Base-by-base conservation (phyloP, 495 filamentous ascomycete genomes). In the Neurospora sublineolata region DNA sequence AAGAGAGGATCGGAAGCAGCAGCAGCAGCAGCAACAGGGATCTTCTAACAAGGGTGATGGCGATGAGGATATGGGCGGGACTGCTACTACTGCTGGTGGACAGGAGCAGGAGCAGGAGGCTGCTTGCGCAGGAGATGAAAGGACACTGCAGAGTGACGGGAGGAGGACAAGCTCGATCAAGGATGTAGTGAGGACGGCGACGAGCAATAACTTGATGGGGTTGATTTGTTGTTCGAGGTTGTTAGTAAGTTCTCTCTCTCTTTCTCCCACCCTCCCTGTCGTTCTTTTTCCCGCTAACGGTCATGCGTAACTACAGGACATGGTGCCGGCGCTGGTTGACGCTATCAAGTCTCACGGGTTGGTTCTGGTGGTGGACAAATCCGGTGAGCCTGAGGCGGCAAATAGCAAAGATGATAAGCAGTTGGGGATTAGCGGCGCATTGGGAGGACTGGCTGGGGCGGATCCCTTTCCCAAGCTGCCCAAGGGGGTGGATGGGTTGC, bases 121-220 rank as follows among this genome's bases (percentile, higher is more conserved):
- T n/a, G n/a, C n/a, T n/a, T n/a, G n/a, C n/a, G 18, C 18, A 14
- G 41, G 9, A 46, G 42, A 68, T 81, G 69, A 78, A 84, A 77
- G 78, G 73, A 69, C 64, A 72, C 76, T 90, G 40, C 78, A 85
- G 70, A 92, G 85, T 73, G 91, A 89, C 75, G 92, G 92, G 7
- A 85, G 87, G 69, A 86, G 87, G 72, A 89, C 89, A 3, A 90
- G 90, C 74, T 97, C 93, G 3, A 91, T 98, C 71, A 98, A 98
- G 82, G 94, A 98, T 77, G 93, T 92, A 27, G 96, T 97, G 20
- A 86, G 94, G 72, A 94, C 95, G 78, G 94, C 96, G 41, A 92
- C 94, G 79, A 92, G 89, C 74, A 99, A 98, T 80, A 99, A 99
- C 77, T 93, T 99, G 72, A 98, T 99, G 95, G 95, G 95, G 20